Evolutionary conservation across 2,329 filamentous ascomycete genomes (phyloP).

Genomic region (Fusarium newnesense): DNA sequence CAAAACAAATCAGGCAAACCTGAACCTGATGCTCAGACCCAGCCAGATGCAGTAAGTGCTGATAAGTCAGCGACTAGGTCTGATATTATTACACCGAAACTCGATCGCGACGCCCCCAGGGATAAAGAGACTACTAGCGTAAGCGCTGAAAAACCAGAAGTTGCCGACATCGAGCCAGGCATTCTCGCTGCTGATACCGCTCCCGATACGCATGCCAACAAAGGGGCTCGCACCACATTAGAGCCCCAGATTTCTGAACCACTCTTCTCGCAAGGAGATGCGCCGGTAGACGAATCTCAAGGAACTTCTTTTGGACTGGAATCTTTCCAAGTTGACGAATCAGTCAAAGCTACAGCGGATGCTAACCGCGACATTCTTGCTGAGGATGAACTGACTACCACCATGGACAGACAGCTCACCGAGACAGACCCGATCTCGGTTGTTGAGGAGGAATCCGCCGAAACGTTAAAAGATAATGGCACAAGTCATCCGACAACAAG

Average conservation of each 20-base stretch:
- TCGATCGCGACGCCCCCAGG: not conserved
- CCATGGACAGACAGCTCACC: not conserved
- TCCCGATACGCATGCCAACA: constrained; percentile 1
- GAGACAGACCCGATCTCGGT: not conserved
- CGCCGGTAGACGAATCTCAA: constrained; percentile 41
- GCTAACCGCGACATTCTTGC: not conserved
- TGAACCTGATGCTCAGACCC: not conserved
- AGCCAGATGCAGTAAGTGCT: not conserved
- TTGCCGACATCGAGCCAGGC: constrained; percentile 5
- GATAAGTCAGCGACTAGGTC: constrained; percentile 9
- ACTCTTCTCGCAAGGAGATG: constrained; percentile 48
- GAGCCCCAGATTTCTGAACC: constrained; percentile 45
- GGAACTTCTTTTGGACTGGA: constrained; percentile 30
- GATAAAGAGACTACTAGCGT: constrained; percentile 3
- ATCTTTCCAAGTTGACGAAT: constrained; percentile 40
- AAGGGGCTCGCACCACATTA: constrained; percentile 8
- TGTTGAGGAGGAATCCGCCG: not conserved
- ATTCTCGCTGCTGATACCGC: not conserved
- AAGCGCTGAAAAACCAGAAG: constrained; percentile 5
- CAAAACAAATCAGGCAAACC: not conserved
- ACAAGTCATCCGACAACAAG: not conserved
- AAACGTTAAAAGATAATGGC: not conserved
- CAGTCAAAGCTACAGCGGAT: not conserved
- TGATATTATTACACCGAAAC: not conserved
- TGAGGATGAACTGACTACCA: not conserved